Evolutionary conservation across 1,284 basidiomycete genomes (phyloP).

Genomic region (Apiotrichum mycotoxinovorans): DNA sequence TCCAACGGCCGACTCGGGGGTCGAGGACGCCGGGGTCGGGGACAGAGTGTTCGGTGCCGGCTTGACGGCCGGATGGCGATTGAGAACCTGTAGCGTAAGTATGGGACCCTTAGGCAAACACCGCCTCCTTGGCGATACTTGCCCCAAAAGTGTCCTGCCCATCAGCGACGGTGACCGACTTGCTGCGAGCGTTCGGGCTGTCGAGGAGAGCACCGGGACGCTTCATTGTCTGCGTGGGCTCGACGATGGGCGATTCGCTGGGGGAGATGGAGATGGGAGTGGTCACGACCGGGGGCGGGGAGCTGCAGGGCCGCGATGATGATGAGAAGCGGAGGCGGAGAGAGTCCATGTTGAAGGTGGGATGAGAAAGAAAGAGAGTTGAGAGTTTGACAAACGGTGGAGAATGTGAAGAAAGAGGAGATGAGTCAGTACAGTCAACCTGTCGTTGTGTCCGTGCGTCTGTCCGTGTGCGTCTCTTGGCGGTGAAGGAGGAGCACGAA

Average conservation of each 20-base stretch:
- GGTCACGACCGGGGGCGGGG: conserved; percentile 5
- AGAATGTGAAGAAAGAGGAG: not conserved
- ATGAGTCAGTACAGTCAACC: no score
- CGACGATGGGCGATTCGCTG: conserved; percentile 15
- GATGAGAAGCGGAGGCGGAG: not conserved
- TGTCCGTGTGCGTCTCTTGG: no score
- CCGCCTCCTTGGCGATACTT: conserved; percentile 37
- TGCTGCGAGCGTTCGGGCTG: conserved; percentile 65
- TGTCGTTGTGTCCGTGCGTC: no score
- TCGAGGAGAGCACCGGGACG: conserved; percentile 40
- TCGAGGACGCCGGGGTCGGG: not conserved
- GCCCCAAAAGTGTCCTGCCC: conserved; percentile 71
- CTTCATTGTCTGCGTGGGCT: conserved; percentile 10
- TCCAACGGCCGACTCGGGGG: not conserved
- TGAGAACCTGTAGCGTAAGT: conserved; percentile 50
- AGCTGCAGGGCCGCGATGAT: not conserved
- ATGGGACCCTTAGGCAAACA: no score
- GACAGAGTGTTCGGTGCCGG: not conserved
- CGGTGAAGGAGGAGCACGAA: no score
- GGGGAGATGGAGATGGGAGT: conserved; percentile 15
- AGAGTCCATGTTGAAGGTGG: not conserved
- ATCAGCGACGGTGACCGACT: conserved; percentile 67
- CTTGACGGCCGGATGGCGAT: conserved; percentile 47
- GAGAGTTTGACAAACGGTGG: not conserved
- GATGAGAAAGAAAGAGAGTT: not conserved